A percentile compares a stretch with the other conserved stretches of the same genome.
Evolutionary conservation across 176 grass and related monocot genomes (phyloP).

Genomic region (Triticum urartu): DNA sequence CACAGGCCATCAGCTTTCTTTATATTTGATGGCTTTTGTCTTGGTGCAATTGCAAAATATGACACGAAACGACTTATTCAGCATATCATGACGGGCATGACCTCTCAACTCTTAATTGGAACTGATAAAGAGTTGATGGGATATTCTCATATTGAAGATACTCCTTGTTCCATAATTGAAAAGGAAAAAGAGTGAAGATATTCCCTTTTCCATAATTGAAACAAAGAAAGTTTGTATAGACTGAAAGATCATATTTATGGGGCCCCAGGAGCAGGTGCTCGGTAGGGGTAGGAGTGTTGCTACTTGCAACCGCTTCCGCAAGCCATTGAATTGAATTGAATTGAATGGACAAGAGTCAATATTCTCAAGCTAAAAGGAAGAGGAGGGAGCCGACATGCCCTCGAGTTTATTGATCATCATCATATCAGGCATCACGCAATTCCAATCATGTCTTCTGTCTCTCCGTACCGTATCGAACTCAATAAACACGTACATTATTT

Average conservation of each 20-base stretch:
- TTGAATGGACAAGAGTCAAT: background rate
- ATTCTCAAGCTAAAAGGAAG: constrained; percentile 14
- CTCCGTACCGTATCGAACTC: background rate
- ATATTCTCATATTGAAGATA: background rate
- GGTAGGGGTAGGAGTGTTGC: background rate
- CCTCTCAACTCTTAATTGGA: background rate
- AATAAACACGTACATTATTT: background rate
- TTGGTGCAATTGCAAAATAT: no score
- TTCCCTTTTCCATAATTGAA: background rate
- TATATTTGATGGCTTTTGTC: no score
- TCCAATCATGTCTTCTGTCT: background rate
- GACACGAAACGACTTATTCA: background rate
- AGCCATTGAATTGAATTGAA: background rate
- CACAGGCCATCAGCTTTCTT: background rate
- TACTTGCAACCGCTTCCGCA: background rate
- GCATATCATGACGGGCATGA: constrained; percentile 8
- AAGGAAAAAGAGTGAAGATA: background rate
- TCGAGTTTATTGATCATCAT: constrained; percentile 33
- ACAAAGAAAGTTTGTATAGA: background rate
- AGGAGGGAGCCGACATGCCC: background rate
- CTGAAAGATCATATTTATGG: background rate
- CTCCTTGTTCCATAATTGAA: background rate
- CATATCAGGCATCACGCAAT: constrained; percentile 6
- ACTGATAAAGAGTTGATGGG: background rate
- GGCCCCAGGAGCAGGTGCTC: constrained; percentile 17